These are phyloP conservation scores for Lathyrus sativus DNA, from an alignment of 306 rosid species.

Conservation along the genomic window DNA sequence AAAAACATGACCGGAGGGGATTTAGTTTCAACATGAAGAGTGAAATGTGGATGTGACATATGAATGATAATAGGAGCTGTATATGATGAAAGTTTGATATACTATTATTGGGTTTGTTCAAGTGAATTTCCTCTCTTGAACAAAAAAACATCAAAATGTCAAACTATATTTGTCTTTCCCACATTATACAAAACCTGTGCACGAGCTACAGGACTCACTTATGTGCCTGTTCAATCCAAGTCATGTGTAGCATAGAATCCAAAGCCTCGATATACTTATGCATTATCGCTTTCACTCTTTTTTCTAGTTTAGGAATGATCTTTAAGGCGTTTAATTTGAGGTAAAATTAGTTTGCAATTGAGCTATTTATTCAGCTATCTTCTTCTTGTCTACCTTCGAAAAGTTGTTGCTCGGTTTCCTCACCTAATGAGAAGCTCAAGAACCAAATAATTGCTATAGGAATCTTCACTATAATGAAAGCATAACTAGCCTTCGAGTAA, in stretches of 20 bases:
- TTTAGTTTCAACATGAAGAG: no score
- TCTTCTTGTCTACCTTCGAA: neutral
- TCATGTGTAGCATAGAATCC: neutral
- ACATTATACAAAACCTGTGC: constrained; percentile 35
- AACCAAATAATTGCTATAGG: neutral
- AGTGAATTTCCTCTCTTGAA: constrained; percentile 43
- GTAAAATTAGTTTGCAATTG: neutral
- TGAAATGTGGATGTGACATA: no score
- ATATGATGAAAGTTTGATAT: neutral
- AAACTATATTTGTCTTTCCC: constrained; percentile 39
- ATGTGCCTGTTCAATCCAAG: constrained; percentile 15
- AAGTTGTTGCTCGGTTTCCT: neutral
- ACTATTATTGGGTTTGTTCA: constrained; percentile 32
- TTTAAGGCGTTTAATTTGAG: neutral
- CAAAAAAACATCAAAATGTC: constrained; percentile 32
- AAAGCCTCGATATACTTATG: neutral
- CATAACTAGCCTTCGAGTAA: neutral
- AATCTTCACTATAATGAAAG: neutral
- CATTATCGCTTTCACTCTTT: neutral
- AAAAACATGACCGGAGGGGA: no score
- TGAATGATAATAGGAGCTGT: no score
- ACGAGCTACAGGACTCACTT: constrained; percentile 17
- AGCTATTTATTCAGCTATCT: constrained; percentile 19
- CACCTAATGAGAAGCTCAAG: neutral
- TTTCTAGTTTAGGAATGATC: neutral